Percentiles rank a stretch among this genome's conserved stretches.
Conservation (phyloP, 305 asterid species). For the Solanum hybrid region DNA sequence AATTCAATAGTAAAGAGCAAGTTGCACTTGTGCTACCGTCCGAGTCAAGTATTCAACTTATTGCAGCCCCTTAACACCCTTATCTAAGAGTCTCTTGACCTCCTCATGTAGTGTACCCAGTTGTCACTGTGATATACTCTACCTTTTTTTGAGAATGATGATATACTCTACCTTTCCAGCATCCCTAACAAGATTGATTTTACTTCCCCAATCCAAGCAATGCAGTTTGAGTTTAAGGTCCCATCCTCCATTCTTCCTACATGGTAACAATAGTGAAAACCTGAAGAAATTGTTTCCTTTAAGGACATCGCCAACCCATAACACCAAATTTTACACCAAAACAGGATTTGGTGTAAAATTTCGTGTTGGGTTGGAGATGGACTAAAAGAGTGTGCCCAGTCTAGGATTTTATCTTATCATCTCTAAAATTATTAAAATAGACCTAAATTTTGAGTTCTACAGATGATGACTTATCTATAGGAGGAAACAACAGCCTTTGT, state of each 20-base stretch:
- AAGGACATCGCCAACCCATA: neutral
- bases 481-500: neutral
- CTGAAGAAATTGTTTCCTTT: neutral
- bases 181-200: neutral
- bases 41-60: neutral
- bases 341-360: neutral
- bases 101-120: neutral
- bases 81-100: neutral
- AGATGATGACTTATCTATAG: neutral
- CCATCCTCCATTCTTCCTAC: neutral
- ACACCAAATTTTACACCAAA: neutral
- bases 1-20: neutral
- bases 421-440: neutral
- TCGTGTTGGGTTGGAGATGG: neutral
- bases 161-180: neutral
- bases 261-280: neutral
- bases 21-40: neutral
- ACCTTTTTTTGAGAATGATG: neutral
- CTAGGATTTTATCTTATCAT: neutral
- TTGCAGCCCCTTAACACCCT: neutral
- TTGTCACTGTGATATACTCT: neutral
- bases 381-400: neutral
- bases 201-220: neutral
- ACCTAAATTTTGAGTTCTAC: neutral
- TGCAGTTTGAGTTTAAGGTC: neutral